Evolutionary conservation across 2,329 filamentous ascomycete species (phyloP).

Genomic region (Stylonectria norvegica): DNA sequence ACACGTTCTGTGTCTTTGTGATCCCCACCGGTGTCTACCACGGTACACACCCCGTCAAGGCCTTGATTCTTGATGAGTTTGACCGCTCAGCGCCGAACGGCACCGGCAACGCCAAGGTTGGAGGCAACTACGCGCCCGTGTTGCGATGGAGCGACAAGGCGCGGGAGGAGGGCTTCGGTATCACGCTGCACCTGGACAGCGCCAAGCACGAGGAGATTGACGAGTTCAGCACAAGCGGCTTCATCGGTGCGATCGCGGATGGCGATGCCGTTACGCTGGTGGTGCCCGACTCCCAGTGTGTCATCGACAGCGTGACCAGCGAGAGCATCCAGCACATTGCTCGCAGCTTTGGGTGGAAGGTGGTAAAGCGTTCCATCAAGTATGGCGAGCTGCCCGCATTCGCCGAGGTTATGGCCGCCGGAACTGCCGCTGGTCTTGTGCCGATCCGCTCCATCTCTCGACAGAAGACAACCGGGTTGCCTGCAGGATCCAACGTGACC

Average conservation of each 20-base stretch:
- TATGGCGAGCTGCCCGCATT: conserved; percentile 55
- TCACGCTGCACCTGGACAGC: conserved; percentile 90
- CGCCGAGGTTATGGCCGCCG: conserved; percentile 81
- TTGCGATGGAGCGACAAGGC: conserved; percentile 83
- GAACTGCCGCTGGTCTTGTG: conserved; percentile 86
- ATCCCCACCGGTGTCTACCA: conserved; percentile 94
- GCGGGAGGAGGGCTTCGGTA: conserved; percentile 76
- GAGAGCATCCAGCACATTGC: conserved; percentile 76
- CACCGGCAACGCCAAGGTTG: conserved; percentile 87
- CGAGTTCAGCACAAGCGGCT: conserved; percentile 93
- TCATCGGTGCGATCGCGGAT: conserved; percentile 71
- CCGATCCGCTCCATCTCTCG: conserved; percentile 89
- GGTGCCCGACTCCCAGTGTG: conserved; percentile 81
- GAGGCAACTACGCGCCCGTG: conserved; percentile 94
- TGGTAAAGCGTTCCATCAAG: conserved; percentile 71
- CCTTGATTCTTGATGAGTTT: conserved; percentile 86
- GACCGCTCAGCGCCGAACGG: conserved; percentile 90
- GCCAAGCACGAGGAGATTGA: conserved; percentile 81
- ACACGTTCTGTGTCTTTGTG: conserved; percentile 86
- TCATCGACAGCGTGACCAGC: conserved; percentile 83
- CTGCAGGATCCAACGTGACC: conserved; percentile 39
- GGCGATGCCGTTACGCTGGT: conserved; percentile 66
- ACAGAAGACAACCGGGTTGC: conserved; percentile 34
- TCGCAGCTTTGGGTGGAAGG: conserved; percentile 74
- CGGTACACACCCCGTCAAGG: conserved; percentile 81